Evolutionary conservation across 129 eudicot species (phyloP).

Genomic region (Helianthus tuberosus): DNA sequence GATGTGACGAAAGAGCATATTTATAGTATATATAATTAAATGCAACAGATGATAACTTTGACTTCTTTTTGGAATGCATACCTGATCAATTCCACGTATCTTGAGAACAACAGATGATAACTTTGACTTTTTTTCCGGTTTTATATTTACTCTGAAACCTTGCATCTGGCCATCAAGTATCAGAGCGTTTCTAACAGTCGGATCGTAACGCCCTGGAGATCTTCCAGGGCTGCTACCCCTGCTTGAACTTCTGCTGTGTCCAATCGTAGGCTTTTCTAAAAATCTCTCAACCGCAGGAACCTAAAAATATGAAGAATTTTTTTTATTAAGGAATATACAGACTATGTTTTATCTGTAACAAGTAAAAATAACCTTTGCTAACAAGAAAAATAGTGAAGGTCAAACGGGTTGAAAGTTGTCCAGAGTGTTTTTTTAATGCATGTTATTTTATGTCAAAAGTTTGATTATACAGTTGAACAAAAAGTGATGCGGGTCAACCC

Average conservation of each 20-base stretch:
- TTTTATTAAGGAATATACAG: not conserved
- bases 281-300: constrained; percentile 91
- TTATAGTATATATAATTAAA: not conserved
- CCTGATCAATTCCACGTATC: constrained; percentile 99
- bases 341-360: not conserved
- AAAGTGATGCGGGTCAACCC: not conserved
- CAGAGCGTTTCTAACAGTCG: constrained; percentile 60
- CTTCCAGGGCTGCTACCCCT: constrained; percentile 96
- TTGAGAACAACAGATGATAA: constrained; percentile 92
- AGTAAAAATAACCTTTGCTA: not conserved
- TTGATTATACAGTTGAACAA: not conserved
- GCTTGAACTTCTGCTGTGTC: constrained; percentile 95
- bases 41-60: not conserved
- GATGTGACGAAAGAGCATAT: too few relatives aligned
- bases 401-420: not conserved
- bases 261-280: constrained; percentile 71
- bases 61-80: constrained; percentile 18
- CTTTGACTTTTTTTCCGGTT: constrained; percentile 92
- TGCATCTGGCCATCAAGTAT: constrained; percentile 64
- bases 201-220: constrained; percentile 80
- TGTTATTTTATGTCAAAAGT: not conserved
- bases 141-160: constrained; percentile 82
- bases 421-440: not conserved
- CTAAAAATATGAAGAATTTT: constrained; percentile 38
- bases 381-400: not conserved